Base-by-base conservation (phyloP, 2,329 filamentous ascomycete species). In the Ophiocordyceps camponoti-floridani region DNA sequence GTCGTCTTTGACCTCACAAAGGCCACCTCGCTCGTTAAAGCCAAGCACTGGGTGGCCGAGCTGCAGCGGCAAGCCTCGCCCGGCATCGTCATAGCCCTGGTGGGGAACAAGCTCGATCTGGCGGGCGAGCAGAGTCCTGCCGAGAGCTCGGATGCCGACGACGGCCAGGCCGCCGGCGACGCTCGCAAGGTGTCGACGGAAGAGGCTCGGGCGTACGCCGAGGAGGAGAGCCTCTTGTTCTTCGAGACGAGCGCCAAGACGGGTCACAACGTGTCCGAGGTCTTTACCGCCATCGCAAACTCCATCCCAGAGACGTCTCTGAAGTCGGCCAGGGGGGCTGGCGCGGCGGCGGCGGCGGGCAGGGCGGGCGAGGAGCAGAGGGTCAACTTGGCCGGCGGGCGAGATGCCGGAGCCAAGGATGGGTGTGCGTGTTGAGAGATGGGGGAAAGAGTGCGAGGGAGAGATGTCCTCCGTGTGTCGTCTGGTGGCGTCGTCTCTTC, bases 1-100 rank as follows among this genome's bases (percentile, higher is more conserved):
- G 89, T 98, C 49, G 89, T 96, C 61, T 98, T 96, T 76, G 89
- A 98, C 61, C 80, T 98, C 56, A 98, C 91, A 50, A 96, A 96
- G 65, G 84, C 88, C 40, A 91, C 86, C 43, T 94, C 87, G 42
- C 79, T 98, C 54, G 79, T 86, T 64, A 96, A 98, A 69, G 91
- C 91, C 44, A 94, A 94, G 68, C 89, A 96, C 72, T 98, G 89
- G 89, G 88, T 98, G 46, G 89, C 89, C 46, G 89, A 98, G 66
- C 75, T 98, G 46, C 89, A 96, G 68, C 79, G 89, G 58, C 91
- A 98, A 66, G 91, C 91, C 1, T 91, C 84, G 11, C 89, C 89
- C 2, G 89, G 89, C 26, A 96, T 98, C 55, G 89, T 96, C 47
- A 96, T 98, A 57, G 87, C 89, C 45, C 76, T 98, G 41, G 91